Percentiles rank a stretch among this genome's conserved stretches.
Evolutionary conservation across 176 grass and related monocot genomes (phyloP).

Genomic region (Chloris gayana): DNA sequence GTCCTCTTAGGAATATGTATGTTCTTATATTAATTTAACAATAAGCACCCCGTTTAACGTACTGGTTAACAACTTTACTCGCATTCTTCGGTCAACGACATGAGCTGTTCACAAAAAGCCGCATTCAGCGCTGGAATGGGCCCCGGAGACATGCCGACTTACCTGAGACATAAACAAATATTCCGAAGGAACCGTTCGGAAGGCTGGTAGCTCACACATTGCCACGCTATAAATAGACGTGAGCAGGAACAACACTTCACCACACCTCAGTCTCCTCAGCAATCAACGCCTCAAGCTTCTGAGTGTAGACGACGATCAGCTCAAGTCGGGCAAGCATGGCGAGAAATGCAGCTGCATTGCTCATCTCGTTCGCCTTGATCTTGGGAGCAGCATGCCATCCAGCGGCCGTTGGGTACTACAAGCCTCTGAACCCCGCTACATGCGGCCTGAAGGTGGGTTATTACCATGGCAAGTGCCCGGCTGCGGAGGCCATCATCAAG

Average conservation of each 20-base stretch:
- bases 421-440: neutral
- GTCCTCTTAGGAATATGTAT: no score
- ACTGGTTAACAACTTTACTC: neutral
- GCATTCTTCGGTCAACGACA: conserved; percentile 19
- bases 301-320: neutral
- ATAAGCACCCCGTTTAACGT: neutral
- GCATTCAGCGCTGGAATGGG: neutral
- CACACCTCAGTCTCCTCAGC: neutral
- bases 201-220: neutral
- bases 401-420: neutral
- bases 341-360: neutral
- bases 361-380: neutral
- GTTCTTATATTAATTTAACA: no score
- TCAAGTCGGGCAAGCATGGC: neutral
- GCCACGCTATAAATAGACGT: neutral
- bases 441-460: conserved; percentile 20
- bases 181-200: neutral
- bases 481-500: conserved; percentile 27
- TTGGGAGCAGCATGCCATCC: neutral
- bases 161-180: conserved; percentile 10
- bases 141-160: neutral
- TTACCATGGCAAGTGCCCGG: conserved; percentile 23
- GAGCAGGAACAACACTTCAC: neutral
- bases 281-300: neutral
- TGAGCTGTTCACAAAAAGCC: conserved; percentile 6